Evolutionary conservation across 495 filamentous ascomycete species (phyloP).

Genomic region (Aspergillus bertholletiae): DNA sequence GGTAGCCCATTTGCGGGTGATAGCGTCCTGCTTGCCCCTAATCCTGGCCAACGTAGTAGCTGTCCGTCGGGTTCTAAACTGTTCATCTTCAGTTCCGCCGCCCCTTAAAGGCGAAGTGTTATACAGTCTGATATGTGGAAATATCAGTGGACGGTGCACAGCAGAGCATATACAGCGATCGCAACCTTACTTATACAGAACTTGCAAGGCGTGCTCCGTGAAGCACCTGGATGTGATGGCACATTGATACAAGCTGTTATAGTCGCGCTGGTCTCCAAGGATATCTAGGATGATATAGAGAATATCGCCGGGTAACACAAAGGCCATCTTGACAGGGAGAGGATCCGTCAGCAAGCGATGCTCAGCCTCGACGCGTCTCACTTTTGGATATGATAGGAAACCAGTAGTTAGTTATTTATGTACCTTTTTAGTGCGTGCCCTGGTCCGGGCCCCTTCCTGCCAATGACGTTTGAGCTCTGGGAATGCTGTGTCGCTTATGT

Average conservation of each 20-base stretch:
- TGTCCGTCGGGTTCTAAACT: slow-evolving; percentile 23
- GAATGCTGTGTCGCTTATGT: slow-evolving; percentile 15
- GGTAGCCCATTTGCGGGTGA: slow-evolving; percentile 49
- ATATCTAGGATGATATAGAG: slow-evolving; percentile 27
- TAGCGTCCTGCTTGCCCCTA: slow-evolving; percentile 14
- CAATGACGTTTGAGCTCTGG: neutral
- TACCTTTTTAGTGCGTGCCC: too few species aligned
- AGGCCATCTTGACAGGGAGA: slow-evolving; percentile 12
- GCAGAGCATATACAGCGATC: neutral
- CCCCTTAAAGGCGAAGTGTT: slow-evolving; percentile 36
- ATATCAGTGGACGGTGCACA: neutral
- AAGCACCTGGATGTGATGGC: slow-evolving; percentile 30
- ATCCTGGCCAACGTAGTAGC: slow-evolving; percentile 1
- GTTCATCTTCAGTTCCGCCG: slow-evolving; percentile 35
- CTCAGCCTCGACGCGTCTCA: neutral
- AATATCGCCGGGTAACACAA: slow-evolving; percentile 20
- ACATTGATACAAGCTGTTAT: slow-evolving; percentile 28
- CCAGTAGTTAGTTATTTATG: too few species aligned
- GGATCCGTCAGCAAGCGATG: neutral
- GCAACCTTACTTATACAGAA: slow-evolving; percentile 58
- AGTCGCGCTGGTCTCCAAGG: slow-evolving; percentile 24
- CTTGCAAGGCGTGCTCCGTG: slow-evolving; percentile 53
- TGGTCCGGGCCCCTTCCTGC: too few species aligned
- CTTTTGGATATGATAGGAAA: too few species aligned
- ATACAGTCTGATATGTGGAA: slow-evolving; percentile 25